Evolutionary conservation across 371 early-diverging fungal species (phyloP), one percentile per base, ranked within the genome.

Genomic region (Rhizopus arrhizus): DNA sequence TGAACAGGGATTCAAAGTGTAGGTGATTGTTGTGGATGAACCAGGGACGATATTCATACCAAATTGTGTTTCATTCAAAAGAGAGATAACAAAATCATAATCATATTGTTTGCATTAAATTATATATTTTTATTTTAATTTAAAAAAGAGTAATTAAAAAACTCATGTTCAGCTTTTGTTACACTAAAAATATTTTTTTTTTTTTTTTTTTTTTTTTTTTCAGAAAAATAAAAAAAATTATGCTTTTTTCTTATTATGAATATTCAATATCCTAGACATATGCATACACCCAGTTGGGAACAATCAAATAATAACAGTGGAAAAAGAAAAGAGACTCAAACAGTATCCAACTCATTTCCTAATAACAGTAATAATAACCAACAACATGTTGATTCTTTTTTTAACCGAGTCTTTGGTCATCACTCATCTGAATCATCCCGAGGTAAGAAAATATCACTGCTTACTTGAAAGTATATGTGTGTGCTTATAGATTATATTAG

Each of bases 381-480:
- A 22, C 54, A 62, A 13, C 28, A 60, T n/a, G 47, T 52, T n/a
- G 75, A 71, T 55, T 71, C 75, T 32, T 71, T 75, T 31, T 71
- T 71, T 28, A 69, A 60, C 38, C 64, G 75, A 35, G 72, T 75
- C 6, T 71, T 75, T 63, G 75, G 72, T 46, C 69, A 75, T 65
- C 70, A 69, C 40, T 74, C 70, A 40, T 63, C 67, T 38, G 74
- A 74, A 32, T 70, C 74, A 35, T 70, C 74, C 50, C 60, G 74
- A 70, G 70, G 74, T 74, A 67, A 58, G 32, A 16, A 29, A 60
- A 51, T 31, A 50, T 3, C 31, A 6, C 50, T 22, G 9, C 50
- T 32, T 5, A 33, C 50, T 16, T 16, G 13, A 28, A 22, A 32
- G 22, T 41, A 38, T 57, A 52, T 38, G 41, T 41, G 51, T 22